Percentiles rank a stretch among this genome's conserved stretches.
These are phyloP conservation scores for Anethum foeniculum DNA, from an alignment of 140 eudicot species.

Conservation along the genomic window DNA sequence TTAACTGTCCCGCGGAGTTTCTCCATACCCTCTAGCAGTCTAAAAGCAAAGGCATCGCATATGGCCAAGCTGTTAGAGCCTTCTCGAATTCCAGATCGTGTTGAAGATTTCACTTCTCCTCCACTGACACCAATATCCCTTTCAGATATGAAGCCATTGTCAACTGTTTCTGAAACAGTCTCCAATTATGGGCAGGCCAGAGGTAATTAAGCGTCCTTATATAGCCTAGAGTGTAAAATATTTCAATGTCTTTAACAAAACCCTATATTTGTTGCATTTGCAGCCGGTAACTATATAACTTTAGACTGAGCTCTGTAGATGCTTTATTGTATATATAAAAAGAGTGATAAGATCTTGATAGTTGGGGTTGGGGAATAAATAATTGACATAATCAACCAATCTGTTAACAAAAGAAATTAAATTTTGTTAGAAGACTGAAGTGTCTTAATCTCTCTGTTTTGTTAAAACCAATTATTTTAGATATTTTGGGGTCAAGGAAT, in stretches of 20 bases:
- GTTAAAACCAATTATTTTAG: background rate
- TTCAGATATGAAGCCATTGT: conserved; percentile 37
- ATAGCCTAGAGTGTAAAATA: background rate
- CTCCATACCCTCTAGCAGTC: conserved; percentile 66
- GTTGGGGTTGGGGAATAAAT: background rate
- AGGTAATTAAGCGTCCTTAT: conserved; percentile 24
- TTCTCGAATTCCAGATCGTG: conserved; percentile 28
- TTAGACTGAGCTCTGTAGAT: background rate
- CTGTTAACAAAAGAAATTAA: background rate
- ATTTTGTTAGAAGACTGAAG: background rate
- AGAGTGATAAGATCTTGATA: background rate
- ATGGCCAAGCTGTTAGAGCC: conserved; percentile 38
- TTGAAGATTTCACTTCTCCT: conserved; percentile 51
- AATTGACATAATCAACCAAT: background rate
- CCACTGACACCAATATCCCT: conserved; percentile 83
- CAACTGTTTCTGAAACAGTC: conserved; percentile 21
- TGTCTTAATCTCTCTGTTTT: background rate
- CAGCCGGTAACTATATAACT: background rate
- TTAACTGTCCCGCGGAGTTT: conserved; percentile 68
- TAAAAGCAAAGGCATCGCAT: conserved; percentile 33
- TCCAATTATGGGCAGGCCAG: conserved; percentile 29
- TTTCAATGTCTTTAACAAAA: background rate
- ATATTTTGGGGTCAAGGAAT: background rate
- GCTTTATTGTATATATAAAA: background rate
- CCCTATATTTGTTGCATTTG: background rate